Conservation (phyloP, 441 rosid genomes). For the Adansonia rubrostipa region DNA sequence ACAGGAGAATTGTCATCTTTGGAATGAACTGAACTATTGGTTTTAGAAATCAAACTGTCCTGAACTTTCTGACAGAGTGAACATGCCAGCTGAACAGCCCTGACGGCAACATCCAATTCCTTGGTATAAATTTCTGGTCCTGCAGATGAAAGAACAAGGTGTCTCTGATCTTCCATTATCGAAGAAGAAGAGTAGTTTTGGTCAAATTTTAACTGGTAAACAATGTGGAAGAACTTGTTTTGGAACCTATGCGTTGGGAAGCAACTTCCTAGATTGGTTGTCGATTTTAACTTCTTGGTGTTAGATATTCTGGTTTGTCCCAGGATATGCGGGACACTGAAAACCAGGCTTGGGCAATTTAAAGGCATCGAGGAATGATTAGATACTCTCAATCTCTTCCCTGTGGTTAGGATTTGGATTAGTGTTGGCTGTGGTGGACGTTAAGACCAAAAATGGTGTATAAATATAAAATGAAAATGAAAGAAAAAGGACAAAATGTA, state of each 20-base stretch:
- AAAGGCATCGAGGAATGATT: constrained; percentile 44
- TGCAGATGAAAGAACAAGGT: constrained; percentile 23
- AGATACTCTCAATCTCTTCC: constrained; percentile 16
- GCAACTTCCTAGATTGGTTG: constrained; percentile 24
- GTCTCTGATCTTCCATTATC: constrained; percentile 41
- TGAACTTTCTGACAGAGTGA: constrained; percentile 64
- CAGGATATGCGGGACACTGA: constrained; percentile 41
- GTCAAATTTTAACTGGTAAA: constrained; percentile 37
- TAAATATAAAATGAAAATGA: neutral
- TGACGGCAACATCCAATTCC: constrained; percentile 64
- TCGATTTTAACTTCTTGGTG: constrained; percentile 23
- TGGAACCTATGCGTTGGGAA: neutral
- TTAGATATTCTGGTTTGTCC: constrained; percentile 14
- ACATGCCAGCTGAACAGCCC: constrained; percentile 68
- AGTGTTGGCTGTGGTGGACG: neutral
- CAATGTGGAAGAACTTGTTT: constrained; percentile 22
- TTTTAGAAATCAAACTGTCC: constrained; percentile 47
- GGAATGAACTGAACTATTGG: constrained; percentile 43
- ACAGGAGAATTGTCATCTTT: constrained; percentile 66
- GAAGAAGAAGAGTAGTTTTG: constrained; percentile 39
- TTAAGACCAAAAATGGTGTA: neutral
- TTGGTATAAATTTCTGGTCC: constrained; percentile 35
- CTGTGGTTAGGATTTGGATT: constrained; percentile 24
- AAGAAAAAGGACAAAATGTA: neutral
- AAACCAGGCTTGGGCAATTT: constrained; percentile 39